These are phyloP conservation scores for Ciborinia camelliae DNA, from an alignment of 2,329 filamentous ascomycete genomes.

Conservation along the genomic window DNA sequence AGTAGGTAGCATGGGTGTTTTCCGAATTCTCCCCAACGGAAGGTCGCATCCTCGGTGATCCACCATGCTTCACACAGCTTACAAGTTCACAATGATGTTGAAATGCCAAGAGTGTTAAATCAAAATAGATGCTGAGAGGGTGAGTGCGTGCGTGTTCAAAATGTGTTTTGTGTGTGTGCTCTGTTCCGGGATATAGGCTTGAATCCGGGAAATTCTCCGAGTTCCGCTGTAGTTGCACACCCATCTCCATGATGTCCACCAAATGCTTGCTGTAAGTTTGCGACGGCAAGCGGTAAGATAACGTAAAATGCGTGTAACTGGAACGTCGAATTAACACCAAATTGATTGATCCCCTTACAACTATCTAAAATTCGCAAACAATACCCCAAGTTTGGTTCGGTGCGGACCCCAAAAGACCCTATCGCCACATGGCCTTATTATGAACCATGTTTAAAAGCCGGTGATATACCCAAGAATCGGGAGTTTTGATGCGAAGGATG, in stretches of 20 bases:
- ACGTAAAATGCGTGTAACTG: conserved; percentile 14
- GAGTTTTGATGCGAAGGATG: background rate
- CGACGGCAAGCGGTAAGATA: conserved; percentile 16
- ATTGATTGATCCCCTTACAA: background rate
- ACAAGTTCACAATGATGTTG: background rate
- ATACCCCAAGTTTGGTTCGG: conserved; percentile 10
- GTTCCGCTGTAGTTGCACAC: conserved; percentile 9
- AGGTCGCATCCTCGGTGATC: background rate
- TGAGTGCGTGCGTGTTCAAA: background rate
- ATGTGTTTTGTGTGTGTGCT: conserved; percentile 10
- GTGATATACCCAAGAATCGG: conserved; percentile 14
- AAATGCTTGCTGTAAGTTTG: conserved; percentile 14
- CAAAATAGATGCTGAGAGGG: background rate
- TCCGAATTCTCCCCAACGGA: conserved; percentile 10
- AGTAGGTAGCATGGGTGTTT: conserved; percentile 12
- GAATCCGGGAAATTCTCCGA: conserved; percentile 16
- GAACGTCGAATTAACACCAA: conserved; percentile 8
- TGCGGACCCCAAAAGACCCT: background rate
- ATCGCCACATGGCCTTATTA: background rate
- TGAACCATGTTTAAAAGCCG: background rate
- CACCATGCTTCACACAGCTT: background rate
- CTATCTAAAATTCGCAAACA: conserved; percentile 4
- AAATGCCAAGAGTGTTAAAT: background rate
- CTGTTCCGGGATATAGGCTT: conserved; percentile 1
- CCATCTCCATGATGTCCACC: background rate